Conservation (phyloP, 2,329 filamentous ascomycete species). For the Cladosporium sp. region DNA sequence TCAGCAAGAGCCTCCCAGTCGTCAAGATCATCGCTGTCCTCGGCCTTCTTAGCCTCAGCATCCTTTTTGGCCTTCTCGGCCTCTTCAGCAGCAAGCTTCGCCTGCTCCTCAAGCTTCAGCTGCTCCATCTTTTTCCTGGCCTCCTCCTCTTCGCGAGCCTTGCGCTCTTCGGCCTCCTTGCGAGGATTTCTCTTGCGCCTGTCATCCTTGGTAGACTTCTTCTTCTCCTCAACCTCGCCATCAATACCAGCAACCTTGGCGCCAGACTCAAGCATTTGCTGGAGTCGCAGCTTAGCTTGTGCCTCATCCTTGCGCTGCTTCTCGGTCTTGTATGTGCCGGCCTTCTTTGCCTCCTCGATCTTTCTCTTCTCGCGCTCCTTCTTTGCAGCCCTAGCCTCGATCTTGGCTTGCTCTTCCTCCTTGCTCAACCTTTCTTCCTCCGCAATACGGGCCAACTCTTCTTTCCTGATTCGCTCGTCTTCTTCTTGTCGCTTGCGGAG, state of each 20-base stretch:
- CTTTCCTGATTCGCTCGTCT: conserved; percentile 56
- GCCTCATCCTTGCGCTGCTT: conserved; percentile 82
- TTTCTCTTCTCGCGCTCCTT: conserved; percentile 86
- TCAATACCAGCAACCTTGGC: conserved; percentile 60
- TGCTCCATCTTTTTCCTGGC: conserved; percentile 59
- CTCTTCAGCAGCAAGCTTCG: conserved; percentile 75
- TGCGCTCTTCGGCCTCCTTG: conserved; percentile 58
- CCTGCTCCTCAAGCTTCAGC: conserved; percentile 60
- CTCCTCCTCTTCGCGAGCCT: conserved; percentile 50
- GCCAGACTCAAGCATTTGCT: conserved; percentile 81
- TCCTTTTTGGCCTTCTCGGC: conserved; percentile 69
- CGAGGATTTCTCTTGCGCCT: conserved; percentile 74
- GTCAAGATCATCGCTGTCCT: conserved; percentile 64
- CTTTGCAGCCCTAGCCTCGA: conserved; percentile 73
- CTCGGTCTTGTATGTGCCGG: conserved; percentile 83
- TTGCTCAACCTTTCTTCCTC: conserved; percentile 64
- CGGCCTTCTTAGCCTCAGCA: conserved; percentile 65
- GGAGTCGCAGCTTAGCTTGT: conserved; percentile 73
- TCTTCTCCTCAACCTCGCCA: conserved; percentile 71
- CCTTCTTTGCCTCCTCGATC: conserved; percentile 83
- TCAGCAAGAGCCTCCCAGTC: conserved; percentile 88
- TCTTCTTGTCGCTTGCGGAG: conserved; percentile 67
- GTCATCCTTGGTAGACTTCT: conserved; percentile 72
- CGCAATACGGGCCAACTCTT: conserved; percentile 65
- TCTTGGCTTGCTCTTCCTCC: conserved; percentile 68